Base-by-base conservation (phyloP, 2,329 filamentous ascomycete genomes). In the Nannizzia gypsea region DNA sequence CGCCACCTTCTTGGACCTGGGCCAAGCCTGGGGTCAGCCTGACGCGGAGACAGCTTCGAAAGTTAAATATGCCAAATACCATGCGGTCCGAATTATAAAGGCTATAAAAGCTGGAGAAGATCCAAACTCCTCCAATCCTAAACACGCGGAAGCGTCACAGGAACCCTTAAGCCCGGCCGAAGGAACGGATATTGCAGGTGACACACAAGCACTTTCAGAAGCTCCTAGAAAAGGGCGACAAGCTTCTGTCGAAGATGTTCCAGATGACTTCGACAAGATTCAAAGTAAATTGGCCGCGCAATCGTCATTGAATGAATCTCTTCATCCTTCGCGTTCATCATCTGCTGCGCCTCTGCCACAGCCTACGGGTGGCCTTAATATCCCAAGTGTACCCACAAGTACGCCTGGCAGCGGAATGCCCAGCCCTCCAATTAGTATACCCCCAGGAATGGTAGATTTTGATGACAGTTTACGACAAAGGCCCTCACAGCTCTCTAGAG, bases 31-130 rank as follows among this genome's bases (percentile, higher is more conserved):
- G 90, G 86, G 84, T 4, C 74, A 82, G 0, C 76, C 86, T 9
- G 89, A 95, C 36, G 75, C 82, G 0, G 90, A 97, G 68, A 83
- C 86, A 20, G 80, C 84, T 42, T 83, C 90, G 59, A 97, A 96
- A 78, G 90, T 92, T 74, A 96, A 95, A 72, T 99, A 89, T 71
- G 90, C 92, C 46, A 99, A 97, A 73, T 99, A 89, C 81, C 95
- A 97, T 72, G 91, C 92, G 1, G 78, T 92, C 38, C 84, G 93
- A 61, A 99, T 99, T 69, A 80, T 88, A 15, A 96, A 89, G 74
- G 93, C 93, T 9, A 82, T 96, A 68, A 93, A 91, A 69, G 88
- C 91, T 44, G 90, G 90, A 59, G 86, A 89, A 65, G 91, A 99
- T 69, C 93, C 93, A 2, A 99, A 99, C 73, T 84, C 87, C 59